Conservation (phyloP, 768 basidiomycete species). For the Lanmaoa pseudosensibilis region DNA sequence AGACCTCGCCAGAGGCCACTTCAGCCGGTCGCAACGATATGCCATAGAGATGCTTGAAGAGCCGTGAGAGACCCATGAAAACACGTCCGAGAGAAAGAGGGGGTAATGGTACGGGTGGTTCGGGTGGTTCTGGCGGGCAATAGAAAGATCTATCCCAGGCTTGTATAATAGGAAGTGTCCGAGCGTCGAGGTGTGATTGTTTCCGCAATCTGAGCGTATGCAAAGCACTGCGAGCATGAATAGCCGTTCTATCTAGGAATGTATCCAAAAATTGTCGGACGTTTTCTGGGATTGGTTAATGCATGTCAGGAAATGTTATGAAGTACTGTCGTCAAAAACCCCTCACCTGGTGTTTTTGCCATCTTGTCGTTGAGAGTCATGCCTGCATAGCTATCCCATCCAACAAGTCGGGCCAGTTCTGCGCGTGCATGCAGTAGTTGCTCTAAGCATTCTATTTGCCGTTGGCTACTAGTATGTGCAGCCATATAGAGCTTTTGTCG, state of each 20-base stretch:
- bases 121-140: conserved; percentile 74
- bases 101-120: conserved; percentile 70
- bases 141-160: conserved; percentile 99
- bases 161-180: conserved; percentile 64
- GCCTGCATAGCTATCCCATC: conserved; percentile 81
- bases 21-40: conserved; percentile 74
- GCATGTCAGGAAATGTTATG: neutral
- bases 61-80: conserved; percentile 85
- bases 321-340: neutral
- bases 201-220: conserved; percentile 67
- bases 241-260: conserved; percentile 75
- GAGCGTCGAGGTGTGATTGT: conserved; percentile 64
- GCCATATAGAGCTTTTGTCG: conserved; percentile 82
- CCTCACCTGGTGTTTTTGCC: conserved; percentile 87
- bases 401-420: conserved; percentile 81
- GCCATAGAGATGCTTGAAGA: conserved; percentile 88
- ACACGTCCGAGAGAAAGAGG: conserved; percentile 86
- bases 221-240: conserved; percentile 74
- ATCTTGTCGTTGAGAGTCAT: conserved; percentile 93
- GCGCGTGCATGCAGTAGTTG: conserved; percentile 72
- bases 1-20: conserved; percentile 75
- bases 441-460: conserved; percentile 79
- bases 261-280: conserved; percentile 84
- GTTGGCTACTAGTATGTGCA: conserved; percentile 69
- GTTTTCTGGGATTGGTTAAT: conserved; percentile 53